Conservation (phyloP, 306 rosid genomes). For the Fragaria vesca region DNA sequence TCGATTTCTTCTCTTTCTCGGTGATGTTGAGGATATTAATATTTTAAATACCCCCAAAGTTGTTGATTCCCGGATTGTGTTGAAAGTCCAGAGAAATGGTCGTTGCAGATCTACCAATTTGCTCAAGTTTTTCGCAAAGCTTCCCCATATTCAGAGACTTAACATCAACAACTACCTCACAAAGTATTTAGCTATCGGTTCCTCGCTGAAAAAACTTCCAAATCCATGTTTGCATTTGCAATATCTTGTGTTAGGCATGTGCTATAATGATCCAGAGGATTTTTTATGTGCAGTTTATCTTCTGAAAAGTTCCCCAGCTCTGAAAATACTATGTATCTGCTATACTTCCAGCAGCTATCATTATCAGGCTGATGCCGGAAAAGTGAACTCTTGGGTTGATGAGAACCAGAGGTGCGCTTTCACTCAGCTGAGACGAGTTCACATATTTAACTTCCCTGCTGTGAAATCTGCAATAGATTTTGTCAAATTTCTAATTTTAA, state of each 20-base stretch:
- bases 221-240: conserved; percentile 36
- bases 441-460: conserved; percentile 24
- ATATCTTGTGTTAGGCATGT: conserved; percentile 45
- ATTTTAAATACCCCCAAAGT: conserved; percentile 42
- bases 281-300: conserved; percentile 47
- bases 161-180: conserved; percentile 42
- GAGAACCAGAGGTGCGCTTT: background rate
- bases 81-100: conserved; percentile 25
- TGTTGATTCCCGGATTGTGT: conserved; percentile 46
- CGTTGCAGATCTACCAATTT: conserved; percentile 36
- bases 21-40: conserved; percentile 41
- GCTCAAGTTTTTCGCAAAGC: conserved; percentile 42
- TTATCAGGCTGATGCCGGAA: background rate
- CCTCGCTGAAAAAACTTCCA: conserved; percentile 40
- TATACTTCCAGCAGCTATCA: background rate
- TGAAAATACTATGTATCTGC: background rate
- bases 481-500: conserved; percentile 39
- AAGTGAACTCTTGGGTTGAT: conserved; percentile 27
- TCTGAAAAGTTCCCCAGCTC: conserved; percentile 47
- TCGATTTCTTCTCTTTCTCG: conserved; percentile 45
- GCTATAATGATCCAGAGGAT: conserved; percentile 46
- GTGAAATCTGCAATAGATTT: conserved; percentile 45
- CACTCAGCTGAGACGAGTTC: conserved; percentile 38
- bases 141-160: conserved; percentile 42
- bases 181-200: conserved; percentile 43